Evolutionary conservation across 192 early-diverging fungal species (phyloP).

Genomic region (Backusella luteola): DNA sequence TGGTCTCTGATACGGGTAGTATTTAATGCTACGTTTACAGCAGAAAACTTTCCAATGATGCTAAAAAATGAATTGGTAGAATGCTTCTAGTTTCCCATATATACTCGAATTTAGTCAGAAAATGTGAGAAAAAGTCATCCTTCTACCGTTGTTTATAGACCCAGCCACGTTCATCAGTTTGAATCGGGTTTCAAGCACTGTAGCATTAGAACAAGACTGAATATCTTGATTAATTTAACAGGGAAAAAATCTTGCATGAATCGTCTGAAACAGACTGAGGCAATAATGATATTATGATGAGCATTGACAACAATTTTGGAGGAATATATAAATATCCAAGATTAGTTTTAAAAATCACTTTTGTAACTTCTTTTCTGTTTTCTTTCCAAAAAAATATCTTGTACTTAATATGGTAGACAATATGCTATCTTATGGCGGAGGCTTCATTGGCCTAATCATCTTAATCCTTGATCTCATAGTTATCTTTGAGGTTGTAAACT

Average conservation of each 20-base stretch:
- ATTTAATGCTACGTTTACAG: too few relatives aligned
- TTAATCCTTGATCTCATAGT: constrained; percentile 59
- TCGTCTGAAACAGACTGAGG: not conserved
- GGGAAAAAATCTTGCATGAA: not conserved
- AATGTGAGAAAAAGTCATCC: too few relatives aligned
- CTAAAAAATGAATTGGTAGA: too few relatives aligned
- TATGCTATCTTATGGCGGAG: constrained; percentile 35
- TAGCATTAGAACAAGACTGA: not conserved
- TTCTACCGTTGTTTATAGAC: too few relatives aligned
- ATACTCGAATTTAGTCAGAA: too few relatives aligned
- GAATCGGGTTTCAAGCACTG: too few relatives aligned
- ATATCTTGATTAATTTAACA: not conserved
- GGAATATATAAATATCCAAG: not conserved
- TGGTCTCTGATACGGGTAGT: too few relatives aligned
- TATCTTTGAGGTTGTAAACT: constrained; percentile 56
- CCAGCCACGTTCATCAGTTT: too few relatives aligned
- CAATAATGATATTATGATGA: not conserved
- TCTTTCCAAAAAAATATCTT: not conserved
- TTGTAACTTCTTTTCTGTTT: not conserved
- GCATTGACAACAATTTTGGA: not conserved
- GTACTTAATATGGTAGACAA: constrained; percentile 8
- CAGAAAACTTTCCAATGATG: too few relatives aligned
- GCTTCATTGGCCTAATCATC: constrained; percentile 38
- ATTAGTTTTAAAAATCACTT: not conserved
- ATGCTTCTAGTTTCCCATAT: too few relatives aligned